phyloP scores from a whole-genome alignment of 495 filamentous ascomycete species.

The Cetradonia linearis region DNA sequence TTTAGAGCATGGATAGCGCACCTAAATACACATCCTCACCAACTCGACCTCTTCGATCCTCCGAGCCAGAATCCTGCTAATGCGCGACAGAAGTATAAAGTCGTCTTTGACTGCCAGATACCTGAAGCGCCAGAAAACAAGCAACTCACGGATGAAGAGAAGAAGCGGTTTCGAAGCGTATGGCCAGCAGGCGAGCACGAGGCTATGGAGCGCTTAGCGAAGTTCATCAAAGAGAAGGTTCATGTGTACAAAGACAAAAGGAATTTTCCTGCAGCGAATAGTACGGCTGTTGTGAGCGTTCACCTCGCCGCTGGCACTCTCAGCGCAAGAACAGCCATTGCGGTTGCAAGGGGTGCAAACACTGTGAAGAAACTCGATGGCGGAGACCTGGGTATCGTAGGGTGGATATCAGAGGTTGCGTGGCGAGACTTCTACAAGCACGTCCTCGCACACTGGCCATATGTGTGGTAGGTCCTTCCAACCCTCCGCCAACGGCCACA shows the following conservation, averaged over 20 bases:
- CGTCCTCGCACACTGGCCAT: conserved; percentile 78
- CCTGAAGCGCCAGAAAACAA: conserved; percentile 60
- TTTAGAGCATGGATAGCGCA: conserved; percentile 64
- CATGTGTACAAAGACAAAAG: conserved; percentile 49
- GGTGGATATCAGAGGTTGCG: conserved; percentile 81
- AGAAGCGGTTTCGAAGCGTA: conserved; percentile 42
- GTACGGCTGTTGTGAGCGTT: conserved; percentile 65
- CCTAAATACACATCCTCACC: conserved; percentile 54
- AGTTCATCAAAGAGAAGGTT: conserved; percentile 61
- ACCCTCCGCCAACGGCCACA: neutral
- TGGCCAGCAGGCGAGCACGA: conserved; percentile 80
- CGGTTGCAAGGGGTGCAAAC: conserved; percentile 56
- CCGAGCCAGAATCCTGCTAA: conserved; percentile 51
- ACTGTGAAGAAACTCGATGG: conserved; percentile 57
- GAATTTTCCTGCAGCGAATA: conserved; percentile 48
- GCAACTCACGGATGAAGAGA: conserved; percentile 47
- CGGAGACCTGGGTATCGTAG: conserved; percentile 53
- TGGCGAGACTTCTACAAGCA: conserved; percentile 94
- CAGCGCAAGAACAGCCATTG: conserved; percentile 64
- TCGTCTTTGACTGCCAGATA: conserved; percentile 54
- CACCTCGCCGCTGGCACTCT: conserved; percentile 72
- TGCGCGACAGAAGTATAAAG: conserved; percentile 41
- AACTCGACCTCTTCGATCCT: conserved; percentile 48
- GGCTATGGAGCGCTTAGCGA: conserved; percentile 52
- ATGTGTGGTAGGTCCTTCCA: conserved; percentile 53